Base-by-base conservation (phyloP, 2,329 filamentous ascomycete genomes). In the Acephala macrosclerotiorum region DNA sequence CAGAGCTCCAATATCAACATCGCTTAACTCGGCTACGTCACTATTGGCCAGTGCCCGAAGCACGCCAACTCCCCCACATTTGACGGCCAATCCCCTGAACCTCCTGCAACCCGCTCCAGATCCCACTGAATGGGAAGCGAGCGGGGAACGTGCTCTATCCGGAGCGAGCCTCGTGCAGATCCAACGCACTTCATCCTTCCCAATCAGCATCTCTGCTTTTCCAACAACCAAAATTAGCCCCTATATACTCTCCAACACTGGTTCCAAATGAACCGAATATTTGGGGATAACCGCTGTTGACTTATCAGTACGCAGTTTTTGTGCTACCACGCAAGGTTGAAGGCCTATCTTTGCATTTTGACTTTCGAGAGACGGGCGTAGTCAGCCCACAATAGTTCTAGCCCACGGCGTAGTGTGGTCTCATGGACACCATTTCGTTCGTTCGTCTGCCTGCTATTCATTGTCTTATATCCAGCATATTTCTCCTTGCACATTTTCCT, bases 301-400 rank as follows among this genome's bases (percentile, higher is more conserved):
- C 20, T 9, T 6, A 26, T 20, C 6, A 12, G 18, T 49, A n/a
- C 12, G 14, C n/a, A 49, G 9, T 22, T 14, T 20, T 7, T 49
- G 49, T 53, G 25, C 18, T 33, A 53, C 49, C 49, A 53, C 49
- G 29, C 49, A 53, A 18, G 14, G 22, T 53, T 53, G n/a, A n/a
- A n/a, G n/a, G n/a, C n/a, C n/a, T n/a, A n/a, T n/a, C 12, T 29
- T 20, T 22, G 11, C 2, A 11, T 49, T 22, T 22, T 11, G n/a
- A 49, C 20, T 49, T 49, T 22, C 4, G 20, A 22, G 20, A 49
- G 45, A 26, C 20, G 45, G 40, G 40, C 16, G 16, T 49, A 49
- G 45, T 22, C n/a, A 42, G 38, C 4, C 18, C 12, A 16, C 18
- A 3, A 14, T 4, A 42, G 38, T 42, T 42, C 12, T 42, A 26